Evolutionary conservation across 257 asterid genomes (phyloP).

Genomic region (Haberlea rhodopensis): DNA sequence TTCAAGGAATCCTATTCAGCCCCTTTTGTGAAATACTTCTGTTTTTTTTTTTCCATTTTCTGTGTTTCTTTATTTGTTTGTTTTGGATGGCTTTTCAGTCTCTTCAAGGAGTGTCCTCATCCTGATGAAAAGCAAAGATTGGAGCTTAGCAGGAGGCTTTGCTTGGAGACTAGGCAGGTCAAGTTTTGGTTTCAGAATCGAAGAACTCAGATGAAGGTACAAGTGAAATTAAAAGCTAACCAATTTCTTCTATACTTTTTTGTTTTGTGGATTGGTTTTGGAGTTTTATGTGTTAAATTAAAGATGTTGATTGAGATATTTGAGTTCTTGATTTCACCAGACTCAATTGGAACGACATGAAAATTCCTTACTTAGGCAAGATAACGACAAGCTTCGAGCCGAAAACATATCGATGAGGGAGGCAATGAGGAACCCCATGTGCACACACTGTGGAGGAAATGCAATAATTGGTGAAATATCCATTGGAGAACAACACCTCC

Average conservation of each 20-base stretch:
- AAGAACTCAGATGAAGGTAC: slow-evolving; percentile 95
- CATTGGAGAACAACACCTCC: slow-evolving; percentile 54
- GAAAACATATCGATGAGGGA: slow-evolving; percentile 58
- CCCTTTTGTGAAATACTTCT: neutral
- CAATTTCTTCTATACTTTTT: neutral
- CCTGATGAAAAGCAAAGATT: slow-evolving; percentile 93
- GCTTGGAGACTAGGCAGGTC: slow-evolving; percentile 78
- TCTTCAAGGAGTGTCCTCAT: slow-evolving; percentile 97
- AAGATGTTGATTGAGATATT: neutral
- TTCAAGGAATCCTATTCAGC: neutral
- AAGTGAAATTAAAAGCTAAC: neutral
- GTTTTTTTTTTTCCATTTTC: neutral
- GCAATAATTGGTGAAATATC: slow-evolving; percentile 55
- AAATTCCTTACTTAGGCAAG: slow-evolving; percentile 50
- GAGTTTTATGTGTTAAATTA: neutral
- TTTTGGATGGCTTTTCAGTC: slow-evolving; percentile 33
- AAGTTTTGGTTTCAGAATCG: slow-evolving; percentile 96
- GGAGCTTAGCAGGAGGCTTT: slow-evolving; percentile 85
- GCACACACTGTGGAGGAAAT: slow-evolving; percentile 54
- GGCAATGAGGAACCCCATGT: slow-evolving; percentile 55
- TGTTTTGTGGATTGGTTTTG: neutral
- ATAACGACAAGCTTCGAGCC: slow-evolving; percentile 51
- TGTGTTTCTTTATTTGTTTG: neutral
- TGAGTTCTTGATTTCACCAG: slow-evolving; percentile 32
- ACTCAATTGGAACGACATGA: slow-evolving; percentile 59